These are phyloP conservation scores for Carnegiea gigantea DNA, from an alignment of 179 eudicot species.

Conservation along the genomic window DNA sequence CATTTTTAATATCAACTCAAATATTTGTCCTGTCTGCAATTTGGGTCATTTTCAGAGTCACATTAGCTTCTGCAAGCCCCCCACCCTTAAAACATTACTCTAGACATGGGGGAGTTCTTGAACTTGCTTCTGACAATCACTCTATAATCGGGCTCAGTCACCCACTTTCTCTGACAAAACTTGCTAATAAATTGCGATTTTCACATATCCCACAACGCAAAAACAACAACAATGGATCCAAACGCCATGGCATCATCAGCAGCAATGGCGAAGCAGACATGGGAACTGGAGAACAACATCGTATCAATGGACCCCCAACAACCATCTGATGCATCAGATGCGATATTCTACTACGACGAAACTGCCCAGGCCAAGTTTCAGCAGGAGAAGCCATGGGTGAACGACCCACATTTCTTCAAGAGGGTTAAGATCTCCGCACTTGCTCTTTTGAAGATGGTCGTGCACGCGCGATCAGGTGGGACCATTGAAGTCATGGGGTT, in stretches of 20 bases:
- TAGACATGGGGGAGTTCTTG: background rate
- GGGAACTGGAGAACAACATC: constrained; percentile 95
- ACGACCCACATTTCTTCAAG: constrained; percentile 85
- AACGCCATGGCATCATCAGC: constrained; percentile 44
- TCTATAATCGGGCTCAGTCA: background rate
- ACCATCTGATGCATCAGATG: constrained; percentile 49
- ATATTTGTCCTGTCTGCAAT: too few relatives aligned
- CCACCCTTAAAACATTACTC: background rate
- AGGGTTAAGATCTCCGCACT: constrained; percentile 89
- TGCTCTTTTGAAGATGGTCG: constrained; percentile 91
- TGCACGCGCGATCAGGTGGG: constrained; percentile 92
- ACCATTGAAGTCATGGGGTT: constrained; percentile 94
- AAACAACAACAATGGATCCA: constrained; percentile 39
- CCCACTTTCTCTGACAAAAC: background rate
- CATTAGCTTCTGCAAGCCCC: background rate
- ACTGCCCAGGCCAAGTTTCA: constrained; percentile 64
- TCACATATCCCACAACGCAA: background rate
- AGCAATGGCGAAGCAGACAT: constrained; percentile 66
- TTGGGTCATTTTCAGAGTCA: too few relatives aligned
- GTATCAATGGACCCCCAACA: constrained; percentile 36
- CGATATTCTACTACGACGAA: constrained; percentile 85
- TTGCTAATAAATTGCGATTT: background rate
- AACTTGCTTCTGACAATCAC: too few relatives aligned
- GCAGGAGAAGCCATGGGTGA: constrained; percentile 78
- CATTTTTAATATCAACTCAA: too few relatives aligned